Conservation (phyloP, 345 rosid species). For the Chamaenerion angustifolium region DNA sequence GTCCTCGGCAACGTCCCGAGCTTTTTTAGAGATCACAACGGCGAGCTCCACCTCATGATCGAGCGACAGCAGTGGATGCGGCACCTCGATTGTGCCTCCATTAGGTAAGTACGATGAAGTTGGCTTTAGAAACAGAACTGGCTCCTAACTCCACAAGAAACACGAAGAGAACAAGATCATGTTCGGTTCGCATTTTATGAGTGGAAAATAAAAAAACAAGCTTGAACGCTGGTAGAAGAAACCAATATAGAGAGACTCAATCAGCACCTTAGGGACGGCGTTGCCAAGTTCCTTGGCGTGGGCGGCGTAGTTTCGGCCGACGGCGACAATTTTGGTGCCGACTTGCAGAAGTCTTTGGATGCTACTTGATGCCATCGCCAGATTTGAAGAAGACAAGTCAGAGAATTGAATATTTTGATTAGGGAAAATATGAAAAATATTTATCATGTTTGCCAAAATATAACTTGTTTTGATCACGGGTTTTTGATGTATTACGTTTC, state of each 20-base stretch:
- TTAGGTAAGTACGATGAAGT: constrained; percentile 78
- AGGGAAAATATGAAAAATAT: no score
- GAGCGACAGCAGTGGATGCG: constrained; percentile 55
- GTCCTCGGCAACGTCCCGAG: constrained; percentile 64
- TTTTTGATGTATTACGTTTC: no score
- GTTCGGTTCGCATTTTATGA: neutral
- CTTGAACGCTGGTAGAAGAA: neutral
- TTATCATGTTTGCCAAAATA: no score
- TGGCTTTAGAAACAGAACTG: constrained; percentile 81
- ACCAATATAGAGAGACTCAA: neutral
- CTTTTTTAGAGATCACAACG: constrained; percentile 62
- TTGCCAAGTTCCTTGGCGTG: constrained; percentile 95
- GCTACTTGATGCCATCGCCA: constrained; percentile 16
- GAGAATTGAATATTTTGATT: no score
- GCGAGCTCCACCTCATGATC: constrained; percentile 96
- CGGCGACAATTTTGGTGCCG: constrained; percentile 85
- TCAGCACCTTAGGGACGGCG: constrained; percentile 70
- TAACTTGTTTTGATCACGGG: no score
- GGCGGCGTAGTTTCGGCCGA: constrained; percentile 89
- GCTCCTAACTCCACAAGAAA: constrained; percentile 29
- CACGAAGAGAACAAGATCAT: neutral
- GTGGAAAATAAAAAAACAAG: neutral
- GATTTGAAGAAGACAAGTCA: no score
- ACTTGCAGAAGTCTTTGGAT: constrained; percentile 48
- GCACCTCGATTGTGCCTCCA: constrained; percentile 89